A percentile compares a stretch with the other conserved stretches of the same genome.
Conservation (phyloP, 2,329 filamentous ascomycete species). For the Sporothrix curviconia region DNA sequence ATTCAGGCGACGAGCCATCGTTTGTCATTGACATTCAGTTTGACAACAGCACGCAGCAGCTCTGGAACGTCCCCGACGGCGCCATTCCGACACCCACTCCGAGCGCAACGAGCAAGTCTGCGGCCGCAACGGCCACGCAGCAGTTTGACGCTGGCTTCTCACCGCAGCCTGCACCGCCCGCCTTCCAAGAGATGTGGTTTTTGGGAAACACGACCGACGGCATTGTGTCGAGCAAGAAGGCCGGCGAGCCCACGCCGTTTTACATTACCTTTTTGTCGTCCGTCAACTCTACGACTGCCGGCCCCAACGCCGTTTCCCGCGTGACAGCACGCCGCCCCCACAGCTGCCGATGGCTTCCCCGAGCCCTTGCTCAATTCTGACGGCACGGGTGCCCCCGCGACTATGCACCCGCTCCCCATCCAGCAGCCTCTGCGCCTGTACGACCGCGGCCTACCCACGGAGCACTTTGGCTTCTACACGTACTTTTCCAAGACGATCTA, state of each 20-base stretch:
- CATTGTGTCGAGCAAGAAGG: constrained; percentile 58
- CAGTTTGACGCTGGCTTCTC: constrained; percentile 30
- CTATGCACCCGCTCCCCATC: constrained; percentile 61
- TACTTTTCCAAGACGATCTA: constrained; percentile 88
- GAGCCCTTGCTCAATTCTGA: constrained; percentile 56
- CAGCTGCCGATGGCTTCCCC: constrained; percentile 46
- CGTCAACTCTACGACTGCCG: constrained; percentile 28
- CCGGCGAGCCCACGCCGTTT: constrained; percentile 82
- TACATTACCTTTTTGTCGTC: constrained; percentile 67
- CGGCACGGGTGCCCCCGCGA: constrained; percentile 65
- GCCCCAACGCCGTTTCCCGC: constrained; percentile 23
- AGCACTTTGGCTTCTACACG: constrained; percentile 91
- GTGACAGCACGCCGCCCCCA: constrained; percentile 20
- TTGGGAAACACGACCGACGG: constrained; percentile 80
- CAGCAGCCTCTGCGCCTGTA: constrained; percentile 80
- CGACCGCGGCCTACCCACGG: constrained; percentile 70
- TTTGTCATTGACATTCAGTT: constrained; percentile 74
- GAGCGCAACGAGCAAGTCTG: background rate
- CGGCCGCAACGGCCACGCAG: background rate
- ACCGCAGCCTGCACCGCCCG: constrained; percentile 51
- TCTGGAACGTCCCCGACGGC: constrained; percentile 43
- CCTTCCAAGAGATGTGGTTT: constrained; percentile 68
- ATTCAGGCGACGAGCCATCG: constrained; percentile 62
- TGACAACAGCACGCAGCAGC: constrained; percentile 51
- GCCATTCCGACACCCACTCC: constrained; percentile 20